Evolutionary conservation across 2,329 filamentous ascomycete genomes (phyloP).

Genomic region (Ambrosiella cleistominuta): DNA sequence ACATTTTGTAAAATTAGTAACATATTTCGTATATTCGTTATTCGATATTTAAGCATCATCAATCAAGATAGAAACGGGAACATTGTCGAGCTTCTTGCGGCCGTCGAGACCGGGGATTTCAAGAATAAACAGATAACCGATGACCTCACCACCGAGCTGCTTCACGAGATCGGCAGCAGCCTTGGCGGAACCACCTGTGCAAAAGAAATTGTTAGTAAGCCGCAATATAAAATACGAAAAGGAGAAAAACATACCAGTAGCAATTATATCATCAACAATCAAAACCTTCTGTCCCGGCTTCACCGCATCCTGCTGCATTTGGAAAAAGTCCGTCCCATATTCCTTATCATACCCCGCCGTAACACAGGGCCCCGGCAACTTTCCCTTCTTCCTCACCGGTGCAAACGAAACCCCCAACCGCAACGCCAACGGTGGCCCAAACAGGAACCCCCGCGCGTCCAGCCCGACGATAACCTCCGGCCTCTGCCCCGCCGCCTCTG

Average conservation of each 20-base stretch:
- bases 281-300: constrained; percentile 76
- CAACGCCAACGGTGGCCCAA: constrained; percentile 77
- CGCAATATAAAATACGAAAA: constrained; percentile 13
- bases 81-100: constrained; percentile 66
- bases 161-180: constrained; percentile 75
- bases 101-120: constrained; percentile 90
- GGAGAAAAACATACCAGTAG: constrained; percentile 53
- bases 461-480: constrained; percentile 87
- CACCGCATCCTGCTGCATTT: constrained; percentile 81
- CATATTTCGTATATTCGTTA: neutral
- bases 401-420: constrained; percentile 73
- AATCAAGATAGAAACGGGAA: constrained; percentile 67
- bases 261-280: constrained; percentile 95
- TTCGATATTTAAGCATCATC: constrained; percentile 26
- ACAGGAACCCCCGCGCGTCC: constrained; percentile 87
- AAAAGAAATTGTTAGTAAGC: constrained; percentile 1
- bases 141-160: constrained; percentile 66
- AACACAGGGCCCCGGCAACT: constrained; percentile 76
- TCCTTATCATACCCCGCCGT: constrained; percentile 86
- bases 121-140: constrained; percentile 89
- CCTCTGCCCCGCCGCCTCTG: constrained; percentile 25
- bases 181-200: constrained; percentile 67
- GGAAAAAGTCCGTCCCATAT: constrained; percentile 87
- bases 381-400: constrained; percentile 86
- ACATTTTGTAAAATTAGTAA: neutral